Base-by-base conservation (phyloP, 2,329 filamentous ascomycete genomes). In the Thelonectria olida region DNA sequence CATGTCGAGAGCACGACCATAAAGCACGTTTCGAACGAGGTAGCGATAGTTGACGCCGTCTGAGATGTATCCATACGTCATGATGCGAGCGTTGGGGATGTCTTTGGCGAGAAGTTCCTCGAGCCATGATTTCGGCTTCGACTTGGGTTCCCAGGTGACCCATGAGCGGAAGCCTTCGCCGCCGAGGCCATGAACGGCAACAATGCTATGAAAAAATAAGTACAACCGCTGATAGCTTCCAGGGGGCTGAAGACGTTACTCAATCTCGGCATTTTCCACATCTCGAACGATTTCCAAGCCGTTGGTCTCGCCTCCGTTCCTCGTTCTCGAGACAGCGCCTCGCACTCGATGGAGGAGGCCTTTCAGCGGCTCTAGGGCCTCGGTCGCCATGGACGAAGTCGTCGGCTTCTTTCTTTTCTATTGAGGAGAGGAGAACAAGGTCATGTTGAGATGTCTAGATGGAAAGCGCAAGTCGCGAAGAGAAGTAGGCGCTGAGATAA, bases 11-110 rank as follows among this genome's bases (percentile, higher is more conserved):
- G 57, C 57, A 20, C 57, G 57, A 12, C 57, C 57, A 8, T 60
- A 60, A n/a, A 60, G 57, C 6, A 60, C 57, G 22, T 60, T 60
- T 2, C 57, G 50, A 6, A 60, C 57, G 8, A 60, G 57, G 20
- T 60, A 60, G 50, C 57, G 57, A 42, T 60, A 60, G 36, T 60
- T 60, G 20, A 44, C 57, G 28, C 50, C 57, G 10, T 60, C 57
- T 4, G 57, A 60, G 23, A 54, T n/a, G 36, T 60, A 60, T 12
- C 57, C 57, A 34, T 60, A 60, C 6, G 50, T 60, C 57, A 60
- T 60, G 27, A 60, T 60, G 20, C 57, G 57, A 13, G 57, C 50
- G 38, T 54, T 49, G 28, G 57, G 57, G 27, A 60, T 54, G 20
- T 60, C 57, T 20, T 50, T 34, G 1, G 57, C 57, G 25, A 60